Base-by-base conservation (phyloP, 805 yeast species). In the Candida methanosorbosa region DNA sequence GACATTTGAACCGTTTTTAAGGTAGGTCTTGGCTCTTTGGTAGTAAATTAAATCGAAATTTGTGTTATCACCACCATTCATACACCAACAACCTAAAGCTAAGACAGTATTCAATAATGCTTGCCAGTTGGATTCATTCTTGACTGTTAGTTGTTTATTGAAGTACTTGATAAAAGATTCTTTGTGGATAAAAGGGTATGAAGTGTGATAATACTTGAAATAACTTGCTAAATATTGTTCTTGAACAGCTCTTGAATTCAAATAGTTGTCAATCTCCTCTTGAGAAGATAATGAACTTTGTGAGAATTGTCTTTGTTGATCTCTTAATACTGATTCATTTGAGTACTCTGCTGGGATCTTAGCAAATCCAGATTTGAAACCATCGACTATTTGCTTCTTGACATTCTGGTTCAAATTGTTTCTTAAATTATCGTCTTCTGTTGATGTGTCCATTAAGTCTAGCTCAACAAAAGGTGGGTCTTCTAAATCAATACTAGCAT, bases 41-140 rank as follows among this genome's bases (percentile, higher is more conserved):
- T 75, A 80, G 40, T 76, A 79, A 30, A 68, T 59, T 24, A 75
- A 40, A 46, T 78, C 83, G 27, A 68, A 59, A 36, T 63, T 64
- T 2, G 71, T 59, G 14, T 63, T 51, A 41, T 75, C 80, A 12
- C 78, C 79, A 12, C 78, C 79, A 43, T 70, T 66, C 9, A 68
- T 41, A 49, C 81, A 75, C 80, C 82, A 78, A 18, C 82, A 70
- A 13, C 86, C 87, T n/a, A 80, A 54, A 0, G 82, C 81, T 19
- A 78, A 50, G 0, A 78, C 74, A 0, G 78, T 66, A 45, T 77
- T 70, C 28, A 74, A 51, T 22, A 80, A 45, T 17, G 76, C 60
- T 41, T 69, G 70, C 76, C 78, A 75, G 17, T 65, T 61, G 27
- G 61, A 63, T 29, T 63, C 61, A 30, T 67, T 54, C 9, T 66